Evolutionary conservation across 2,329 filamentous ascomycete species (phyloP), one percentile per base, ranked within the genome.

Genomic region (Epichloe elymi): DNA sequence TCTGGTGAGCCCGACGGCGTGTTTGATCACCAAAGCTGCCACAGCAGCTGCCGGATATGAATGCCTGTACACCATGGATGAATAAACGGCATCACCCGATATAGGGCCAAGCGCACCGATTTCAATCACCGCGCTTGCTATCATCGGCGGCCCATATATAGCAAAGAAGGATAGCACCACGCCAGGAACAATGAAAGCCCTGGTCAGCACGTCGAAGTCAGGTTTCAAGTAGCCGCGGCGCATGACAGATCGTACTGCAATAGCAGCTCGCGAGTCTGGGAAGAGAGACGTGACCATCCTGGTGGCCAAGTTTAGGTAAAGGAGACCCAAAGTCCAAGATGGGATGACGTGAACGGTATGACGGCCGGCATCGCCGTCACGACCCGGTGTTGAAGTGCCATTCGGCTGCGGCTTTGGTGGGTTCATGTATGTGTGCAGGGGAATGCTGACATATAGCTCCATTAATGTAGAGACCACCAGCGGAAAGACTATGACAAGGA

Each of bases 341-440:
- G 97, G 91, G 41, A 97, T 83, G 54, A 97, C 76, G 55, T 94
- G 85, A 41, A 97, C 80, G 7, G 83, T 86, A 62, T 94, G 88
- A 3, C 65, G 63, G 14, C 64, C 64, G 6, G 57, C 59, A 47
- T 60, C 58, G 5, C 59, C 53, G 4, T 36, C 53, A 12, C 7
- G 46, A 23, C 26, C 38, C 19, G 50, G 10, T 4, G 51, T 57
- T 20, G 59, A 56, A 44, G 59, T 52, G 59, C 58, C 23, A 51
- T 54, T 61, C 46, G 51, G 65, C 40, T 54, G 64, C 43, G 55
- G 61, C 8, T 60, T 62, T 4, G 65, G 60, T 20, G 66, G 58
- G 56, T 79, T 74, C 65, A 86, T 75, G 61, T 90, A 88, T 0
- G 88, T 90, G 63, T 95, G 86, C 3, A 95, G 70, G 70, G 93